Conservation (phyloP, 176 grass and related monocot genomes). For the Cenchrus purpureus region DNA sequence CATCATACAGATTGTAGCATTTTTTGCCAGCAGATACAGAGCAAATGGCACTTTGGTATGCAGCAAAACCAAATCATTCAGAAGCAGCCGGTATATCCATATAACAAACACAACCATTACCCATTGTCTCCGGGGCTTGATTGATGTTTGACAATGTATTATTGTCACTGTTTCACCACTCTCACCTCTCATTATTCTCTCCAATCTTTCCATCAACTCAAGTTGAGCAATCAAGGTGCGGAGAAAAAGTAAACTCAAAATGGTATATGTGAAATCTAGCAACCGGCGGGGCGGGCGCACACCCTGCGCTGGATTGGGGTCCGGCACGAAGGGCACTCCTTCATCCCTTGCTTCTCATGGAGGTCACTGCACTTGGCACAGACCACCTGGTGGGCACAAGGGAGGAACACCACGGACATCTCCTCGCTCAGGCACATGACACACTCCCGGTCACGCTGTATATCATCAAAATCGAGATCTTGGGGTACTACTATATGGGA, state of each 20-base stretch:
- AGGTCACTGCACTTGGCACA: constrained; percentile 79
- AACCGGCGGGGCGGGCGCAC: constrained; percentile 39
- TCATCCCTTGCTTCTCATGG: constrained; percentile 92
- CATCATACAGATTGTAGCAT: not conserved
- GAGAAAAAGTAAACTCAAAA: constrained; percentile 33
- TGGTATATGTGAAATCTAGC: constrained; percentile 57
- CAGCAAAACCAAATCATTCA: constrained; percentile 32
- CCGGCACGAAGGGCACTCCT: constrained; percentile 91
- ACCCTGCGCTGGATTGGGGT: constrained; percentile 83
- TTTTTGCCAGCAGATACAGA: not conserved
- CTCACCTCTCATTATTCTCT: constrained; percentile 58
- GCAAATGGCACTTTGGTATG: not conserved
- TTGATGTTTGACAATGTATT: constrained; percentile 43
- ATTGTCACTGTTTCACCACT: constrained; percentile 31
- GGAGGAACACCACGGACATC: constrained; percentile 87
- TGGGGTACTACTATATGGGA: constrained; percentile 33
- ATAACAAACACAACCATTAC: constrained; percentile 47
- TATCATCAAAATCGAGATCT: constrained; percentile 58
- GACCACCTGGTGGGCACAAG: constrained; percentile 87
- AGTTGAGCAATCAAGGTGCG: constrained; percentile 42
- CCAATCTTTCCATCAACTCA: constrained; percentile 54
- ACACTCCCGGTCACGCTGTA: constrained; percentile 82
- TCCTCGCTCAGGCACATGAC: constrained; percentile 99
- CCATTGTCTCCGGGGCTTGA: constrained; percentile 13
- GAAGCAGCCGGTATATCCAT: constrained; percentile 29